Percentiles rank a stretch among this genome's conserved stretches.
These are phyloP conservation scores for Diaporthe capsici DNA, from an alignment of 2,329 filamentous ascomycete species.

Conservation along the genomic window DNA sequence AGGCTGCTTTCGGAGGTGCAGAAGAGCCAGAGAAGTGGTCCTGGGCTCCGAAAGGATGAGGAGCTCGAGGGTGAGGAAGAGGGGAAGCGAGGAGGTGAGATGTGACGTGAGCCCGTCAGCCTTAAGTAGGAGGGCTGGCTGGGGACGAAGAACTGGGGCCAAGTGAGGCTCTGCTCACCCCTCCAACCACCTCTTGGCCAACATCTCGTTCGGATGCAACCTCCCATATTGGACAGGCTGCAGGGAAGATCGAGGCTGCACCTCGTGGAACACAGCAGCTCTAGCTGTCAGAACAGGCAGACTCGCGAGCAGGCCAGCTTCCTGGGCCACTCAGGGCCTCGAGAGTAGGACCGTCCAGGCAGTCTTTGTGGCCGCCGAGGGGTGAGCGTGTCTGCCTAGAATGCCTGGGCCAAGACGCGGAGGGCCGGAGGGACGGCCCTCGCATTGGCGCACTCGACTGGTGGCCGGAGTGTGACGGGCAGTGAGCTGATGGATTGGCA, in stretches of 20 bases:
- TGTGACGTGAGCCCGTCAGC: slow-evolving; percentile 8
- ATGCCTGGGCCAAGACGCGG: neutral
- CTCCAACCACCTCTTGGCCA: neutral
- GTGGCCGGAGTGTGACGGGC: neutral
- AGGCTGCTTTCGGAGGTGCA: neutral
- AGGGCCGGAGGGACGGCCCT: neutral
- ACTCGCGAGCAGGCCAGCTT: neutral
- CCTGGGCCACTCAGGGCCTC: neutral
- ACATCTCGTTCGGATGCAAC: neutral
- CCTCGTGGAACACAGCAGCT: slow-evolving; percentile 23
- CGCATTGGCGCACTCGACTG: neutral
- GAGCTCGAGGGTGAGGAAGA: neutral
- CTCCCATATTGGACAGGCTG: slow-evolving; percentile 1
- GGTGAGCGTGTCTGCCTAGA: slow-evolving; percentile 27
- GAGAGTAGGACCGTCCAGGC: neutral
- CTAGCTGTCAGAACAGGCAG: slow-evolving; percentile 12
- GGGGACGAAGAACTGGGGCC: neutral
- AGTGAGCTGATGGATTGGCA: neutral
- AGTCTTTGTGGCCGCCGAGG: neutral
- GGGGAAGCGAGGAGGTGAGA: neutral
- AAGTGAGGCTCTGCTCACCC: slow-evolving; percentile 26
- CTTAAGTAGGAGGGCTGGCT: neutral
- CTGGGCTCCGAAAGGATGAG: neutral
- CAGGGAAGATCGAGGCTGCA: slow-evolving; percentile 19
- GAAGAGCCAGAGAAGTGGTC: neutral